Evolutionary conservation across 176 grass and related monocot genomes (phyloP), one percentile per base, ranked within the genome.

Genomic region (Chrysopogon serrulatus): DNA sequence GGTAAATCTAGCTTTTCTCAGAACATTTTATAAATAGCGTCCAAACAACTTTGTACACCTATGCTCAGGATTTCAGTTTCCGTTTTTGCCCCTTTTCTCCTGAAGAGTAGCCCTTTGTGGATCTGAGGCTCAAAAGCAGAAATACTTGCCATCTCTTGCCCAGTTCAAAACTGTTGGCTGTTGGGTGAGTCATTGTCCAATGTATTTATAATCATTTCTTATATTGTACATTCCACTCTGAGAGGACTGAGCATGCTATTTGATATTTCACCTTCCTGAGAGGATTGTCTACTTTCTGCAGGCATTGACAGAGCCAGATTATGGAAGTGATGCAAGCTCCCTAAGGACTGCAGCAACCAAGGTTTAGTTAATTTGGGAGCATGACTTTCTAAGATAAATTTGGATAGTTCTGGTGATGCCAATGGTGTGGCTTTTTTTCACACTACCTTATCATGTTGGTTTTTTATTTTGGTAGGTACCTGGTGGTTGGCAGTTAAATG

Each of bases 71-170:
- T 36, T 88, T 47, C 53, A 76, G 6, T 63, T 59, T 26, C 26
- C 0, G 9, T 59, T 12, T 24, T 82, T 49, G 79, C 62, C 2
- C 4, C 1, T 43, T 84, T 68, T 44, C 88, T 74, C 68, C 33
- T 83, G 59, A 84, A 80, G 62, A 64, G 81, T 37, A 98, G 95
- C 84, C 61, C 82, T 93, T 47, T 95, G 92, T 86, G 95, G 95
- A 93, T 98, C 95, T 77, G 92, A 98, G 60, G 87, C 86, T 81
- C 95, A 98, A 90, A 98, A 95, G 84, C 70, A 93, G 73, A 98
- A 91, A 79, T 98, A 98, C 79, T 91, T 98, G 43, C 90, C 95
- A 48, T 95, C 90, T n/a, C 79, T 95, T 41, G 65, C 92, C 41
- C 77, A 93, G 84, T 77, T 93, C 1, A 88, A 91, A 75, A 95